These are phyloP conservation scores for Volvox africanus DNA, from an alignment of 139 green algal species.

Conservation along the genomic window DNA sequence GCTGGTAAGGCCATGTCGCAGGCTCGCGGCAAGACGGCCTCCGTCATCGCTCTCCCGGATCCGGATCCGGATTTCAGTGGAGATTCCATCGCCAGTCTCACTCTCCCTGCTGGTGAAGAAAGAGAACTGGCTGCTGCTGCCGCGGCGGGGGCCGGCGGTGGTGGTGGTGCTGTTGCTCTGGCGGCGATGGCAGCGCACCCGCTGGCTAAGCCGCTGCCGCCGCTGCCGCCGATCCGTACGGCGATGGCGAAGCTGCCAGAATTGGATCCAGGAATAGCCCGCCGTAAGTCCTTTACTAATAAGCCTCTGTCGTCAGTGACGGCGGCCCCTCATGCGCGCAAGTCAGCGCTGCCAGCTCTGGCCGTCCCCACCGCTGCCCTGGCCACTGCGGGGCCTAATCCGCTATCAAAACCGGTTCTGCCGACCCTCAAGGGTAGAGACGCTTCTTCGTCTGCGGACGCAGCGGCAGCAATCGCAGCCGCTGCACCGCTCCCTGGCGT, in stretches of 20 bases:
- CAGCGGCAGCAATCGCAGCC: background rate
- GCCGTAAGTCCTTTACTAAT: background rate
- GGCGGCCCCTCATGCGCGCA: background rate
- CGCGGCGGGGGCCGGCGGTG: background rate
- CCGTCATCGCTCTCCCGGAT: background rate
- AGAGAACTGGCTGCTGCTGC: background rate
- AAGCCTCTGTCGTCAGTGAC: background rate
- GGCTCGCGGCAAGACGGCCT: background rate
- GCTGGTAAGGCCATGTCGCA: background rate
- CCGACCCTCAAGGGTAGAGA: background rate
- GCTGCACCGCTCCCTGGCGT: constrained; percentile 9
- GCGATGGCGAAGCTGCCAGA: background rate
- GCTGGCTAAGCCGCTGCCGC: background rate
- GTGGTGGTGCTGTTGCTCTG: background rate
- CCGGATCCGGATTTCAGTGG: background rate
- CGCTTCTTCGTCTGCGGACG: background rate
- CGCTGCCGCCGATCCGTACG: constrained; percentile 20
- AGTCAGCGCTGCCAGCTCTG: constrained; percentile 5
- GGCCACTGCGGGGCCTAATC: background rate
- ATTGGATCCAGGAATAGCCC: background rate
- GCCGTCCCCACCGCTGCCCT: background rate
- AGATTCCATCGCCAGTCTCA: background rate
- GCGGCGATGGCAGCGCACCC: background rate
- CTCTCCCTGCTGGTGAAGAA: background rate
- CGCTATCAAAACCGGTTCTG: constrained; percentile 4